Evolutionary conservation across 176 grass and related monocot species (phyloP), one percentile per base, ranked within the genome.

Genomic region (Paspalum vaginatum): DNA sequence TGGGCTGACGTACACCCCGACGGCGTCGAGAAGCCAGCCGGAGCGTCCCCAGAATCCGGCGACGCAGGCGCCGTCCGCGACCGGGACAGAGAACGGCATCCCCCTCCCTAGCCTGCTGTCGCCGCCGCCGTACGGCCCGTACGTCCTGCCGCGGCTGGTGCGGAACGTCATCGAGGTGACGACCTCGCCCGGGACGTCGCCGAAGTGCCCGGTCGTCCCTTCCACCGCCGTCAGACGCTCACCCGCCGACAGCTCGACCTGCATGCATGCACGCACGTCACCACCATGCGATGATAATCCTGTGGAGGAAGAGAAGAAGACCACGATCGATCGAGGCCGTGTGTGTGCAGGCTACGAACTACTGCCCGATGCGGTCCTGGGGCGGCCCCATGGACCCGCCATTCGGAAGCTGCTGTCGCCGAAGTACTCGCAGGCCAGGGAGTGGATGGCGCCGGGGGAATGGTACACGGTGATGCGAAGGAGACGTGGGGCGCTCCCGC

Each of bases 151-250:
- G 38, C 2, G 5, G 76, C 15, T 63, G 20, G 57, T 85, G 41
- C 67, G 67, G 48, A 79, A 85, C 17, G 67, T 47, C 11, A 85
- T 67, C 68, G 84, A 86, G 13, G 84, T 80, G 59, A 86, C 21
- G 12, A 85, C 68, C 9, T 18, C 22, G 7, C 1, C 12, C 0
- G 4, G 12, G 12, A 79, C 18, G 1, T 18, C 17, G 1, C 17
- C 26, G 48, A 71, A 73, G 16, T 6, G 58, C 57, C 58, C 84
- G 6, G 4, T 21, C 1, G 67, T 57, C 1, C 76, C 76, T 25
- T 79, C 76, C 0, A 73, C 8, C 0, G 75, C 56, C 0, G 47
- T 64, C 9, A 85, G 5, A 1, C 56, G 59, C 76, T 85, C 76
- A 0, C 70, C 39, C 1, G 38, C 10, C 0, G 8, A 16, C 9